phyloP scores from a whole-genome alignment of 805 yeast species.

The Ogataea paraovalis region DNA sequence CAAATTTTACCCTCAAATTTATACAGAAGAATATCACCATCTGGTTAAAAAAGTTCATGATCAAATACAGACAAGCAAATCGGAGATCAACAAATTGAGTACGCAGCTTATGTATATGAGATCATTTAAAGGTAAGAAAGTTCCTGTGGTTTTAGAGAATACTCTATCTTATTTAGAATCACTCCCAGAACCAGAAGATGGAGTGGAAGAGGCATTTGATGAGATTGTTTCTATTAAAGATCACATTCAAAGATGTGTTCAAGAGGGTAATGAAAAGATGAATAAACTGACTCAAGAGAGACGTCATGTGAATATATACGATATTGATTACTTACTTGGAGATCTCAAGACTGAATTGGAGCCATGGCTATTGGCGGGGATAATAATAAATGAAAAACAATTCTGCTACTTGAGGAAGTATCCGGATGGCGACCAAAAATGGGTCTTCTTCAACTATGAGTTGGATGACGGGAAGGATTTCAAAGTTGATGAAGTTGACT shows the following conservation, averaged over 20 bases:
- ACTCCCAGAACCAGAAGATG: constrained; percentile 5
- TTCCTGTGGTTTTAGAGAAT: constrained; percentile 22
- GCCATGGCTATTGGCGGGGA: constrained; percentile 38
- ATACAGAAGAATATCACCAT: constrained; percentile 27
- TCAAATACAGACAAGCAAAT: constrained; percentile 13
- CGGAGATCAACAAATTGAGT: constrained; percentile 11
- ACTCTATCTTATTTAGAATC: constrained; percentile 25
- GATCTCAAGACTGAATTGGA: constrained; percentile 24
- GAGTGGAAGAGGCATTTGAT: constrained; percentile 15
- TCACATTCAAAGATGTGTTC: constrained; percentile 7
- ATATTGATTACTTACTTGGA: constrained; percentile 26
- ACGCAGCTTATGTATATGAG: constrained; percentile 21
- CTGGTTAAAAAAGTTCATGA: constrained; percentile 18
- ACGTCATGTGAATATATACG: constrained; percentile 19
- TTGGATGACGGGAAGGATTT: constrained; percentile 26
- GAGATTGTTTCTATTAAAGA: constrained; percentile 19
- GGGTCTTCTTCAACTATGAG: constrained; percentile 31
- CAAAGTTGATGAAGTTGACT: constrained; percentile 15
- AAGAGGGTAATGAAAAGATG: constrained; percentile 13
- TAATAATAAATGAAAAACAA: constrained; percentile 29
- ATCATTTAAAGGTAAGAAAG: constrained; percentile 31
- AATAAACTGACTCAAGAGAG: constrained; percentile 13
- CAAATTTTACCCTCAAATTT: constrained; percentile 38
- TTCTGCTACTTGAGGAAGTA: constrained; percentile 29
- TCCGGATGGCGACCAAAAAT: constrained; percentile 14